Evolutionary conservation across 345 rosid genomes (phyloP).

Genomic region (Arabidopsis arenosa): DNA sequence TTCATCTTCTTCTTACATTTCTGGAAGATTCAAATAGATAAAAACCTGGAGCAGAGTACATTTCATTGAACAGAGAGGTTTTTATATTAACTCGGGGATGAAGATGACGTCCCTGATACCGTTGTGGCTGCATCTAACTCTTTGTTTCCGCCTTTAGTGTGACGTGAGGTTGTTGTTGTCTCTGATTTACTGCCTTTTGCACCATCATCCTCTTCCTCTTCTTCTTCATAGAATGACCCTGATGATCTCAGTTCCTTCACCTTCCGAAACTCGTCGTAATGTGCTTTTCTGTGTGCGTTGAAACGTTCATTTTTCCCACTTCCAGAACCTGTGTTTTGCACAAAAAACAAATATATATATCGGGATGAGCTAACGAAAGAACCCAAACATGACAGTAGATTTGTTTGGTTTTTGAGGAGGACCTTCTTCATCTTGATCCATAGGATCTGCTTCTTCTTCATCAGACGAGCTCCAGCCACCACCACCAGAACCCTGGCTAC

Average conservation of each 20-base stretch:
- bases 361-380: background rate
- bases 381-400: background rate
- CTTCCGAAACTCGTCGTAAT: slow-evolving; percentile 84
- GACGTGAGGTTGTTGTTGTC: slow-evolving; percentile 48
- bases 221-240: slow-evolving; percentile 72
- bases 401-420: slow-evolving; percentile 20
- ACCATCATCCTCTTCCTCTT: slow-evolving; percentile 56
- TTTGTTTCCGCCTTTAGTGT: slow-evolving; percentile 54
- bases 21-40: background rate
- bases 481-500: slow-evolving; percentile 47
- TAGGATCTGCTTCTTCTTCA: slow-evolving; percentile 81
- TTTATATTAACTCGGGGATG: slow-evolving; percentile 26
- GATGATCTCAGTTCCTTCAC: slow-evolving; percentile 75
- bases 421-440: slow-evolving; percentile 86
- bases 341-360: background rate
- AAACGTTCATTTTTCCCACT: slow-evolving; percentile 56
- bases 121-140: slow-evolving; percentile 45
- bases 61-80: slow-evolving; percentile 15
- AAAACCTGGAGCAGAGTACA: slow-evolving; percentile 31
- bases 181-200: slow-evolving; percentile 41
- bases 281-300: slow-evolving; percentile 80
- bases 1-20: background rate
- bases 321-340: slow-evolving; percentile 51
- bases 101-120: slow-evolving; percentile 39
- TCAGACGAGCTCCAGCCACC: slow-evolving; percentile 92